Conservation (phyloP, 2,329 filamentous ascomycete species). For the Cylindrodendrum hubeiense region DNA sequence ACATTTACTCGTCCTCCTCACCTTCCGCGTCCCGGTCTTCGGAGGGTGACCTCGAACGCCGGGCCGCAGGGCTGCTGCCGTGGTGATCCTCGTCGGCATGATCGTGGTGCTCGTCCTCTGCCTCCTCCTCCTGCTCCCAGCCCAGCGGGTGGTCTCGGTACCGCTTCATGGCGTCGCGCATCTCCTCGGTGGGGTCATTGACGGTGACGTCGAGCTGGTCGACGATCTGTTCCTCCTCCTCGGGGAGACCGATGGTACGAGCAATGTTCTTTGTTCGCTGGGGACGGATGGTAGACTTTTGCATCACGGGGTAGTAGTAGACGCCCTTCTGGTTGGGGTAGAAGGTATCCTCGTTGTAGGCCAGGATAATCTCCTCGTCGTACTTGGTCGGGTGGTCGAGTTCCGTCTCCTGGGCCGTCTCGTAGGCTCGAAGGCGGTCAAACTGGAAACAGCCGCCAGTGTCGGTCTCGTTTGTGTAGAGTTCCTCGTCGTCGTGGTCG, state of each 20-base stretch:
- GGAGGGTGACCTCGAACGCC: constrained; percentile 45
- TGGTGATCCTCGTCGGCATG: constrained; percentile 48
- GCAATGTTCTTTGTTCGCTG: constrained; percentile 74
- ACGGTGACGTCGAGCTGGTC: constrained; percentile 69
- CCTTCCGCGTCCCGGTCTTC: constrained; percentile 59
- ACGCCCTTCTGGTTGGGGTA: constrained; percentile 68
- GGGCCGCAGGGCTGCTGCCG: constrained; percentile 37
- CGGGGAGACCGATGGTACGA: constrained; percentile 61
- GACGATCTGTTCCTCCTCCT: constrained; percentile 64
- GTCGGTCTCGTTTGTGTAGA: constrained; percentile 66
- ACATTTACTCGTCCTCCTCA: constrained; percentile 56
- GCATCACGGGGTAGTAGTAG: constrained; percentile 78
- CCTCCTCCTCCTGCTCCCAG: constrained; percentile 55
- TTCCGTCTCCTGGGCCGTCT: constrained; percentile 70
- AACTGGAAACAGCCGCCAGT: constrained; percentile 69
- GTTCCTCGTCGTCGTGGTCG: constrained; percentile 63
- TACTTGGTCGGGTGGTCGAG: constrained; percentile 71
- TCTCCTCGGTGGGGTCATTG: constrained; percentile 66
- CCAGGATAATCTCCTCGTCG: constrained; percentile 72
- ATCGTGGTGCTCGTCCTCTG: constrained; percentile 48
- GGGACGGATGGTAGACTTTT: constrained; percentile 71
- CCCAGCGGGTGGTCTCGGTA: constrained; percentile 67
- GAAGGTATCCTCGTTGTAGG: constrained; percentile 65
- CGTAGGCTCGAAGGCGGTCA: constrained; percentile 73
- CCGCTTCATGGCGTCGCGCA: constrained; percentile 62